Conservation (phyloP, 495 filamentous ascomycete genomes). For the Margaritispora aquatica region DNA sequence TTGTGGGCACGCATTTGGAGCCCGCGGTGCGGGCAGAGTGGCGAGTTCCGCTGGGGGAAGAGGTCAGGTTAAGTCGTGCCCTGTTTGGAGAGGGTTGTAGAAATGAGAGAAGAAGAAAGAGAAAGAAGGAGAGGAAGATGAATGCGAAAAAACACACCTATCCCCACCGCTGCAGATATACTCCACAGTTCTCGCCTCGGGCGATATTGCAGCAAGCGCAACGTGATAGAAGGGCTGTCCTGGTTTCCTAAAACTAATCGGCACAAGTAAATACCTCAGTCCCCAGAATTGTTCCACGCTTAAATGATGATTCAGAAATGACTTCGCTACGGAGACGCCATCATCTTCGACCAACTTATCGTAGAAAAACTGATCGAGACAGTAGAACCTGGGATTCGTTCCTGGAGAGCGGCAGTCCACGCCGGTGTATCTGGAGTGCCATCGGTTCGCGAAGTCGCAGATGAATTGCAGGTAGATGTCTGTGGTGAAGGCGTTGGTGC, state of each 20-base stretch:
- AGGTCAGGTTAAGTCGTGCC: neutral
- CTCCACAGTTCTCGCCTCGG: conserved; percentile 7
- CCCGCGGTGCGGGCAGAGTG: neutral
- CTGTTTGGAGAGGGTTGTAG: no score
- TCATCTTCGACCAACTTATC: neutral
- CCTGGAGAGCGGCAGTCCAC: conserved; percentile 1
- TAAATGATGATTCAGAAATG: neutral
- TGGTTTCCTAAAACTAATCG: neutral
- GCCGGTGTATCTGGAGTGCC: neutral
- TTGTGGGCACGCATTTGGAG: conserved; percentile 1
- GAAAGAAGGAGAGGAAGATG: no score
- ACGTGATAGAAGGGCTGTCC: neutral
- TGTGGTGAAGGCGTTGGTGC: neutral
- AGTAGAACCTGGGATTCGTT: conserved; percentile 1
- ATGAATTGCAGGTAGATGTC: conserved; percentile 6
- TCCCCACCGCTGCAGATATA: conserved; percentile 5
- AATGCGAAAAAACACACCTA: no score
- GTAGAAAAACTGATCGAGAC: conserved; percentile 1
- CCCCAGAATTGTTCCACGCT: conserved; percentile 5
- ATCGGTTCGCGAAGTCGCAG: conserved; percentile 10
- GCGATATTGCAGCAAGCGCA: conserved; percentile 5
- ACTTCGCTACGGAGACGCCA: neutral
- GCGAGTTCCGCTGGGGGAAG: neutral
- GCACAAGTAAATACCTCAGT: conserved; percentile 12
- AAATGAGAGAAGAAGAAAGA: no score